phyloP scores from a whole-genome alignment of 1,284 basidiomycete genomes.

The Polyporus tsugae region DNA sequence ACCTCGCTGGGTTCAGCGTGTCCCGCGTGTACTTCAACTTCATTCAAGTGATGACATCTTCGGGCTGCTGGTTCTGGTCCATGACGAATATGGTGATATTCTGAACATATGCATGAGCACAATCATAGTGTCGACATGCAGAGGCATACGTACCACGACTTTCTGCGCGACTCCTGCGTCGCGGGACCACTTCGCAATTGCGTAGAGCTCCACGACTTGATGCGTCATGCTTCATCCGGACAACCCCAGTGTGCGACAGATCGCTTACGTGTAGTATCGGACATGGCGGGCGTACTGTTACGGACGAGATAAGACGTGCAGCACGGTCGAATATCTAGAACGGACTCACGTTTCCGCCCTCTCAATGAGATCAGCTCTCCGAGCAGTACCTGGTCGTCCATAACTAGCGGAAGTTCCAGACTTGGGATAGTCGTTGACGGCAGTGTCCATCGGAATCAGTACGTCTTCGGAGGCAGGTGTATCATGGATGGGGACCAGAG shows the following conservation, averaged over 20 bases:
- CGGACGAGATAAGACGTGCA: slow-evolving; percentile 14
- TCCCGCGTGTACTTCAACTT: too few species aligned
- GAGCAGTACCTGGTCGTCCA: slow-evolving; percentile 78
- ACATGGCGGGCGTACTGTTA: slow-evolving; percentile 81
- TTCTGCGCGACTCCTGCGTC: slow-evolving; percentile 84
- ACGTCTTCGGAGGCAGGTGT: slow-evolving; percentile 11
- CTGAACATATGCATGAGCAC: slow-evolving; percentile 46
- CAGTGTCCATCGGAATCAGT: slow-evolving; percentile 27
- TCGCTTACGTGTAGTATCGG: slow-evolving; percentile 83
- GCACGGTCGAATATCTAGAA: slow-evolving; percentile 15
- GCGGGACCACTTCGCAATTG: slow-evolving; percentile 85
- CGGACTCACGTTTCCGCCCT: slow-evolving; percentile 83
- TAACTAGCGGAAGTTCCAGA: slow-evolving; percentile 77
- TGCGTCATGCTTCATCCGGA: slow-evolving; percentile 89
- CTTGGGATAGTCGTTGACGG: slow-evolving; percentile 54
- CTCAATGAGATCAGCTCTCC: slow-evolving; percentile 80
- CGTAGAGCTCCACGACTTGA: slow-evolving; percentile 90
- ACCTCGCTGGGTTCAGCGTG: too few species aligned
- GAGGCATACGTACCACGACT: slow-evolving; percentile 68
- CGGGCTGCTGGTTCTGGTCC: slow-evolving; percentile 86
- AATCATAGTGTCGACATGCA: neutral
- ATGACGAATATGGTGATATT: slow-evolving; percentile 87
- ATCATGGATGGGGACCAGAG: slow-evolving; percentile 18
- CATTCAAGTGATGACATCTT: slow-evolving; percentile 70
- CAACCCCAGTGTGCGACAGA: slow-evolving; percentile 86